Conservation (phyloP, 1,139 yeast genomes). For the Arxiozyma slooffiae region DNA sequence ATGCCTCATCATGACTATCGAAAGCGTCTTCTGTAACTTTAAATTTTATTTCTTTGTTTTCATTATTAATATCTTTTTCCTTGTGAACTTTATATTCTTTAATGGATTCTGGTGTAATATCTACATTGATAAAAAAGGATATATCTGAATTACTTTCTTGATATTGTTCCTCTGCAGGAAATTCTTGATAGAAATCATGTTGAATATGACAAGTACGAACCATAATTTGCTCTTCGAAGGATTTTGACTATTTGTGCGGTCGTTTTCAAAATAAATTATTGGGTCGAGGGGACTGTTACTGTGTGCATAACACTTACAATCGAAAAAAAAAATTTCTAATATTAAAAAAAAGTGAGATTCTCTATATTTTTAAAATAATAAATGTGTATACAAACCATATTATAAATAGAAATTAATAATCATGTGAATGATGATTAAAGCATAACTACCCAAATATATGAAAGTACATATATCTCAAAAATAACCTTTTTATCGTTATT, state of each 20-base stretch:
- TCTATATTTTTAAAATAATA: background rate
- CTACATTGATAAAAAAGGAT: slow-evolving; percentile 37
- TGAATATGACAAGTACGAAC: slow-evolving; percentile 31
- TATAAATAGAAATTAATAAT: too few relatives aligned
- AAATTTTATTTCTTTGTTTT: background rate
- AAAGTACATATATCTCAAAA: background rate
- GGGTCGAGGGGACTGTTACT: background rate
- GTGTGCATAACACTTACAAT: background rate
- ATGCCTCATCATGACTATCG: background rate
- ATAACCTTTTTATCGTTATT: background rate
- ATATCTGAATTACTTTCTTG: slow-evolving; percentile 16
- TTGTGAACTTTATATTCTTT: slow-evolving; percentile 26
- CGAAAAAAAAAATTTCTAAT: background rate
- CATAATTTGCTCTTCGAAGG: background rate
- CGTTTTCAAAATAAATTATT: background rate
- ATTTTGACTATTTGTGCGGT: background rate
- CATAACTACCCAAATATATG: background rate
- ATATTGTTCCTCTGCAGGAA: background rate
- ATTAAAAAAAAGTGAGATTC: background rate
- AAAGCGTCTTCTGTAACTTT: background rate
- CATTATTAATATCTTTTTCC: slow-evolving; percentile 5
- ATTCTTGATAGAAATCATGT: slow-evolving; percentile 29
- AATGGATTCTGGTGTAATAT: slow-evolving; percentile 27
- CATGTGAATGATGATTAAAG: background rate
- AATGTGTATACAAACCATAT: too few relatives aligned